Base-by-base conservation (phyloP, 192 early-diverging fungal genomes). In the Podila clonocystis region DNA sequence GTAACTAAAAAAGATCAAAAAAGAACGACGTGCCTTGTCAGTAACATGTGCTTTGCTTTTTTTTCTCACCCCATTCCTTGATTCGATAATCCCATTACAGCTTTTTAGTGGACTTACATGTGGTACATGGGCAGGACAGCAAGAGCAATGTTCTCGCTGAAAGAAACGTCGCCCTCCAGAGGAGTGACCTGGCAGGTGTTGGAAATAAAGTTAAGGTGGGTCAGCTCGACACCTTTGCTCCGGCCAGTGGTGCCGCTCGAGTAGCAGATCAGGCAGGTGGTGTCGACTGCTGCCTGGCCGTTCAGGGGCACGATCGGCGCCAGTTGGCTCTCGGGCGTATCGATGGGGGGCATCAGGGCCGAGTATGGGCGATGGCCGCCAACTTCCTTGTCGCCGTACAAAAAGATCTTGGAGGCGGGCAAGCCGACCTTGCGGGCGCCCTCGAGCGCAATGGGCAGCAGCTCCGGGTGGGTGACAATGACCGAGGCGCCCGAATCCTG, bases 201-300 rank as follows among this genome's bases (percentile, higher is more conserved):
- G 29, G 95, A 86, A 11, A 94, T 91, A 72, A 97, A 88, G 85
- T 96, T 97, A 12, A 74, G 71, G 62, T 97, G 95, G 28, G 92
- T 95, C 3, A 92, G 90, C 60, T 88, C 84, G 20, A 98, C 94
- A 70, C 95, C 95, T 77, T 98, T 98, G 41, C 92, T 91, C 58
- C 76, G 86, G 13, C 94, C 91, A 1, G 85, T 89, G 19, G 89
- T 90, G 7, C 87, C 89, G 9, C 88, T 89, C 28, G 88, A 90
- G 80, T 93, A 95, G 75, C 90, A 93, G 20, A 94, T 82, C 70
- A 90, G 91, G 9, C 91, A 91, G 6, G 72, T 79, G 4, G 71
- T 62, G 3, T 79, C 70, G 17, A 58, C 20, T 12, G 76, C 63
- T 20, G 67, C 71, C 58, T 74, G 72, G 33, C 65, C 74, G 26